These are phyloP conservation scores for Leccinum broughii DNA, from an alignment of 768 basidiomycete genomes.

Conservation along the genomic window DNA sequence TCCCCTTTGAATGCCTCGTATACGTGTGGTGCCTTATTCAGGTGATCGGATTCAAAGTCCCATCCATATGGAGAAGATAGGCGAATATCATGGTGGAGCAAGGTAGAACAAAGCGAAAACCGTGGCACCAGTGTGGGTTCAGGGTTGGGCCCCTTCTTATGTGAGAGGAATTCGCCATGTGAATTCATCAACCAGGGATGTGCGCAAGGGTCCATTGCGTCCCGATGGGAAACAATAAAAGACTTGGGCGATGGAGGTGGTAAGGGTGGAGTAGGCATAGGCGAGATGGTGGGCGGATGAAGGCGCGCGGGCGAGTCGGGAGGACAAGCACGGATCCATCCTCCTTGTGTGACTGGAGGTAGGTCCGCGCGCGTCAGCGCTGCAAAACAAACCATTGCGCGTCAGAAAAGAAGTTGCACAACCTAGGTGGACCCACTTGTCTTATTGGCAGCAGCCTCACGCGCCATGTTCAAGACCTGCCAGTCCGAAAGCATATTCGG, in stretches of 20 bases:
- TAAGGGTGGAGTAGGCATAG: neutral
- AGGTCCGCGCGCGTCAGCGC: constrained; percentile 33
- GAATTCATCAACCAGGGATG: constrained; percentile 37
- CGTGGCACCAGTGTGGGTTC: constrained; percentile 45
- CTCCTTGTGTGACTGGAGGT: constrained; percentile 32
- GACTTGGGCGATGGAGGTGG: constrained; percentile 13
- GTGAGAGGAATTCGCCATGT: constrained; percentile 55
- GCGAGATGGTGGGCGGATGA: constrained; percentile 32
- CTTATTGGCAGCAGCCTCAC: constrained; percentile 30
- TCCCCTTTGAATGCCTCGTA: constrained; percentile 44
- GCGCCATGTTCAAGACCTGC: constrained; percentile 22
- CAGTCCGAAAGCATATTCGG: constrained; percentile 31
- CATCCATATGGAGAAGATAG: constrained; percentile 49
- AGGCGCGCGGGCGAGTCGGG: constrained; percentile 29
- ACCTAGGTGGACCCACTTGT: constrained; percentile 19
- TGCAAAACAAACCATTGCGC: constrained; percentile 5
- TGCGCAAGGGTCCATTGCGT: constrained; percentile 39
- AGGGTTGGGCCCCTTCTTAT: constrained; percentile 47
- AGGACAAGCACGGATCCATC: constrained; percentile 25
- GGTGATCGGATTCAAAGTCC: constrained; percentile 39
- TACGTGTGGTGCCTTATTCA: neutral
- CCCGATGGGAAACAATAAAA: constrained; percentile 39
- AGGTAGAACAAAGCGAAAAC: constrained; percentile 52
- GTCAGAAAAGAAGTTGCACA: neutral
- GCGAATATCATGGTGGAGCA: constrained; percentile 57